Conservation (phyloP, 306 rosid genomes). For the Canavalia ensiformis region DNA sequence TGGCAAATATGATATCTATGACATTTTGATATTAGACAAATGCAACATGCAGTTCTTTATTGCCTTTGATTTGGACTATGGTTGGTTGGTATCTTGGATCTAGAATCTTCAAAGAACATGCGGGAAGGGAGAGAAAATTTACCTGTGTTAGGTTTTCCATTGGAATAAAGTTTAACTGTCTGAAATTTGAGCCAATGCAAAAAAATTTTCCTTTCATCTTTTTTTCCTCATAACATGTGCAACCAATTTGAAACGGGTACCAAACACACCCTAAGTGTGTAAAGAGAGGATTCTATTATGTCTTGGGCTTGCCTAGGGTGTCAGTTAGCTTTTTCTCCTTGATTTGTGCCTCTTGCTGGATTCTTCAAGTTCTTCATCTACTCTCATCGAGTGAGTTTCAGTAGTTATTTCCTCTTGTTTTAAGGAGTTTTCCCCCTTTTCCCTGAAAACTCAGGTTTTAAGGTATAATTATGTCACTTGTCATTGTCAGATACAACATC, state of each 20-base stretch:
- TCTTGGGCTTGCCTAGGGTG: neutral
- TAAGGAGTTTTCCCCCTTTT: neutral
- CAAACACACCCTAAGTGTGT: neutral
- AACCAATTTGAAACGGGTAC: too few relatives aligned
- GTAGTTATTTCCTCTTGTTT: slow-evolving; percentile 28
- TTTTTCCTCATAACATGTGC: too few relatives aligned
- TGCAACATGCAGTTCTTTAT: neutral
- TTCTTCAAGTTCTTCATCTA: slow-evolving; percentile 34
- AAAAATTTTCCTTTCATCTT: too few relatives aligned
- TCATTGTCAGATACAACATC: neutral
- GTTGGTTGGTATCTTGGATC: neutral
- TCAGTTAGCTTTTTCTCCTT: slow-evolving; percentile 17
- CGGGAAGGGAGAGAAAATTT: neutral
- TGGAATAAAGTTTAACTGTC: too few relatives aligned
- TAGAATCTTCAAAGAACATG: slow-evolving; percentile 1
- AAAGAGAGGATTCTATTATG: slow-evolving; percentile 25
- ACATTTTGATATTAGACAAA: neutral
- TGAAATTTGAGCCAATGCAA: too few relatives aligned
- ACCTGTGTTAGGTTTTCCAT: too few relatives aligned
- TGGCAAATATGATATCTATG: neutral
- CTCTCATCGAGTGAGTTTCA: slow-evolving; percentile 1
- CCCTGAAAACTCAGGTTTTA: slow-evolving; percentile 15
- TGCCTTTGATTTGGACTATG: slow-evolving; percentile 1
- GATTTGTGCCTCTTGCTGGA: slow-evolving; percentile 24
- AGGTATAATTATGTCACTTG: slow-evolving; percentile 20